Evolutionary conservation across 1,284 basidiomycete species (phyloP).

Genomic region (Leccinum pachyderme): DNA sequence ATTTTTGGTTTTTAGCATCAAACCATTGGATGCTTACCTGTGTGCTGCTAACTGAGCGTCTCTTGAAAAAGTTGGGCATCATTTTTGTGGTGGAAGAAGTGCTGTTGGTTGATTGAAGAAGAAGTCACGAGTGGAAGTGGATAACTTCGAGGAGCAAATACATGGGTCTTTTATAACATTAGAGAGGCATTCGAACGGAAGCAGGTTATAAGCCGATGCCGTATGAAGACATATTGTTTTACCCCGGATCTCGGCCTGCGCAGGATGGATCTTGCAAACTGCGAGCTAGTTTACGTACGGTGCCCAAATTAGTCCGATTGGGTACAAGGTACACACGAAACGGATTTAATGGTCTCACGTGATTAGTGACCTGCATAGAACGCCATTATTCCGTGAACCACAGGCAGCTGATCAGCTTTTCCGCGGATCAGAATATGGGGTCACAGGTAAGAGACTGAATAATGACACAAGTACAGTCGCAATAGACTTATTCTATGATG

Average conservation of each 20-base stretch:
- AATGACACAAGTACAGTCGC: neutral
- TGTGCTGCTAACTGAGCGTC: conserved; percentile 18
- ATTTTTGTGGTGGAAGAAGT: neutral
- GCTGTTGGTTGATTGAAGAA: neutral
- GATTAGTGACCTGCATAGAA: neutral
- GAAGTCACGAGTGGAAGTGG: neutral
- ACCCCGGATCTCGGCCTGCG: conserved; percentile 11
- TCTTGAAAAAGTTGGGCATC: conserved; percentile 27
- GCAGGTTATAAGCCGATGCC: neutral
- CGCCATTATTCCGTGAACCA: neutral
- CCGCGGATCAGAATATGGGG: neutral
- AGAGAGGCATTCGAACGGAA: neutral
- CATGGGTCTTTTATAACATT: conserved; percentile 19
- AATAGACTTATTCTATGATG: neutral
- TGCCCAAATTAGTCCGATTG: neutral
- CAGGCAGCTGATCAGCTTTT: neutral
- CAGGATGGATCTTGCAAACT: conserved; percentile 1
- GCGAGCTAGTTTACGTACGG: neutral
- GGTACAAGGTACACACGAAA: no score
- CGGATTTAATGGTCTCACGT: no score
- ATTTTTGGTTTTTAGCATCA: neutral
- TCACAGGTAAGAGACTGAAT: neutral
- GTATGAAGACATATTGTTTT: conserved; percentile 2
- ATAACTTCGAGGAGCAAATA: neutral
- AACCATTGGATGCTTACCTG: conserved; percentile 12